These are phyloP conservation scores for Melastoma candidum DNA, from an alignment of 441 rosid species.

Conservation along the genomic window DNA sequence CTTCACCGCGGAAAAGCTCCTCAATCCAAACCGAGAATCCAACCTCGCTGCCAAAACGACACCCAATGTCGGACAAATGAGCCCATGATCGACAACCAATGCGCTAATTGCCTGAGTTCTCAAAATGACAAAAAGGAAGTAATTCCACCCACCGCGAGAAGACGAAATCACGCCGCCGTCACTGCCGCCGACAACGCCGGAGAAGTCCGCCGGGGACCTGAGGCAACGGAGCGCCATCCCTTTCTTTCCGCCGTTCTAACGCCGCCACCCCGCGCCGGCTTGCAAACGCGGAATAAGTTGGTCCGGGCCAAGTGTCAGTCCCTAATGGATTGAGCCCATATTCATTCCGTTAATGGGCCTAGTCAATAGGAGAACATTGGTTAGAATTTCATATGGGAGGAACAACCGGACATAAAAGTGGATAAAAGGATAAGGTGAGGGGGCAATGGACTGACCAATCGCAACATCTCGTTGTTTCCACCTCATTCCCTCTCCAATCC, in stretches of 20 bases:
- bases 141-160: background rate
- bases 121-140: background rate
- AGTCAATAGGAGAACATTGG: no score
- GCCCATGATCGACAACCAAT: background rate
- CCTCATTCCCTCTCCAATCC: no score
- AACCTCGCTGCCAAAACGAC: slow-evolving; percentile 30
- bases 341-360: no score
- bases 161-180: background rate
- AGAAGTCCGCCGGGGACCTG: background rate
- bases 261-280: background rate
- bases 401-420: no score
- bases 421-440: no score
- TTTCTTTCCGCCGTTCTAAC: background rate
- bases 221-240: slow-evolving; percentile 6
- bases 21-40: slow-evolving; percentile 23
- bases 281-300: background rate
- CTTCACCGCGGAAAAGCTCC: slow-evolving; percentile 40
- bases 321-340: no score
- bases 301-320: background rate
- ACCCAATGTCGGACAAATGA: background rate
- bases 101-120: background rate
- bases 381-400: no score
- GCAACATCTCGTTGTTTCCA: no score
- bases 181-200: background rate
- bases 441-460: no score